A percentile compares a stretch with the other conserved stretches of the same genome.
Conservation (phyloP, 768 basidiomycete species). For the Sutorius australiensis region DNA sequence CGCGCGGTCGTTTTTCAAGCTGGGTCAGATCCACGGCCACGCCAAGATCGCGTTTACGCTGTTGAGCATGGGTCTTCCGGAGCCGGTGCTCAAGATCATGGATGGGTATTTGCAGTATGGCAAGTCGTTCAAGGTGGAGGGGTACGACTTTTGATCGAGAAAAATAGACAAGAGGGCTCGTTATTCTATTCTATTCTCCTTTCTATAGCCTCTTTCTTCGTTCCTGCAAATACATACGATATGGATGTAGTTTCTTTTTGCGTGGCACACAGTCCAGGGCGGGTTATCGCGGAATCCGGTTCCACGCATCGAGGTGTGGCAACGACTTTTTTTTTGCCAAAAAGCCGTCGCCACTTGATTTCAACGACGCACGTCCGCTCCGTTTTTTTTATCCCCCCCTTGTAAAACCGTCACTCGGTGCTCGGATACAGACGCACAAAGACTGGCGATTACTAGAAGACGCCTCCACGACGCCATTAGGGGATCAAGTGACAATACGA, state of each 20-base stretch:
- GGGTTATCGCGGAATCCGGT: neutral
- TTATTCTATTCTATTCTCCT: too few relatives aligned
- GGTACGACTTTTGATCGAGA: slow-evolving; percentile 61
- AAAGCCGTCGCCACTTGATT: neutral
- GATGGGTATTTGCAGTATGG: slow-evolving; percentile 88
- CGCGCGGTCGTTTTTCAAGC: slow-evolving; percentile 86
- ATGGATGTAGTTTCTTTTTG: neutral
- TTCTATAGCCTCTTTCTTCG: neutral
- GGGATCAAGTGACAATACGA: too few relatives aligned
- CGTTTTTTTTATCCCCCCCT: neutral
- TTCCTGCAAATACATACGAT: too few relatives aligned
- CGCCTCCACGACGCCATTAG: neutral
- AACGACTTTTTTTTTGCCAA: neutral
- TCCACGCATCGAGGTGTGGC: neutral
- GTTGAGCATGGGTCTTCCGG: slow-evolving; percentile 90
- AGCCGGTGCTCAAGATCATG: slow-evolving; percentile 89
- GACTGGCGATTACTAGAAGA: neutral
- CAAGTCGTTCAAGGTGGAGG: slow-evolving; percentile 82
- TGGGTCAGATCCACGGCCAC: slow-evolving; percentile 89
- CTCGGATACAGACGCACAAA: neutral
- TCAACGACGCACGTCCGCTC: neutral
- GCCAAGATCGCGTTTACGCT: slow-evolving; percentile 92
- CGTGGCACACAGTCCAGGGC: neutral
- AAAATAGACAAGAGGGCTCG: too few relatives aligned
- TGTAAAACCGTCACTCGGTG: neutral